These are phyloP conservation scores for Boletus eberwhitei DNA, from an alignment of 768 basidiomycete genomes.

Conservation along the genomic window DNA sequence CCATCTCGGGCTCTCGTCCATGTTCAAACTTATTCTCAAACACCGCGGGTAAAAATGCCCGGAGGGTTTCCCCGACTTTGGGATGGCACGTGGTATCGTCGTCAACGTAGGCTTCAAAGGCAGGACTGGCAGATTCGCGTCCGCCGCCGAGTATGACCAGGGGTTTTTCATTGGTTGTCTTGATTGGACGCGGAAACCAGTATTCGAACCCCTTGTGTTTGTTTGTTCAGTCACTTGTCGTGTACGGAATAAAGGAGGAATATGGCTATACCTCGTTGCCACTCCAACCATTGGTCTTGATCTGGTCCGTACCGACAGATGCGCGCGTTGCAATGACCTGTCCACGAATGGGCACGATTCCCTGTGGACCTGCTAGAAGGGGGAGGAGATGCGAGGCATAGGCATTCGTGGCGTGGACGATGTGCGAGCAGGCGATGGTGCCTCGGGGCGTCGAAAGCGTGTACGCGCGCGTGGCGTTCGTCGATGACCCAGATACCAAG, in stretches of 20 bases:
- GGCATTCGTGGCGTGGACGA: constrained; percentile 86
- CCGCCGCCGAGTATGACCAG: constrained; percentile 74
- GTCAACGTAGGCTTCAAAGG: constrained; percentile 48
- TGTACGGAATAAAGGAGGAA: no score
- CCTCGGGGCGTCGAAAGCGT: constrained; percentile 60
- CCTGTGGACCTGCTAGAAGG: constrained; percentile 47
- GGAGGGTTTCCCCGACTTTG: constrained; percentile 45
- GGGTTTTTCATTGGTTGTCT: constrained; percentile 36
- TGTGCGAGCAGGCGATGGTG: constrained; percentile 49
- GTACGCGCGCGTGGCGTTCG: constrained; percentile 2
- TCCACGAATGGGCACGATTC: constrained; percentile 70
- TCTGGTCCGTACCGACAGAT: constrained; percentile 33
- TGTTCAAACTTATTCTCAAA: constrained; percentile 54
- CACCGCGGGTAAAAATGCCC: constrained; percentile 55
- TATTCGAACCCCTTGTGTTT: constrained; percentile 53
- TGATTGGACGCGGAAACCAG: constrained; percentile 73
- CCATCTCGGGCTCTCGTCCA: constrained; percentile 60
- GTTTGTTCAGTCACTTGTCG: background rate
- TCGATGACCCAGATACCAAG: background rate
- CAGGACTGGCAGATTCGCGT: constrained; percentile 40
- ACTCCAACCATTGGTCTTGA: constrained; percentile 47
- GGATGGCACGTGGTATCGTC: constrained; percentile 59
- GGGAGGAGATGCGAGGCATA: constrained; percentile 80
- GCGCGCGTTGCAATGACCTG: constrained; percentile 57
- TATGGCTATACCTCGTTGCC: constrained; percentile 33